Evolutionary conservation across 2,329 filamentous ascomycete species (phyloP).

Genomic region (Pseudogymnoascus sp.): DNA sequence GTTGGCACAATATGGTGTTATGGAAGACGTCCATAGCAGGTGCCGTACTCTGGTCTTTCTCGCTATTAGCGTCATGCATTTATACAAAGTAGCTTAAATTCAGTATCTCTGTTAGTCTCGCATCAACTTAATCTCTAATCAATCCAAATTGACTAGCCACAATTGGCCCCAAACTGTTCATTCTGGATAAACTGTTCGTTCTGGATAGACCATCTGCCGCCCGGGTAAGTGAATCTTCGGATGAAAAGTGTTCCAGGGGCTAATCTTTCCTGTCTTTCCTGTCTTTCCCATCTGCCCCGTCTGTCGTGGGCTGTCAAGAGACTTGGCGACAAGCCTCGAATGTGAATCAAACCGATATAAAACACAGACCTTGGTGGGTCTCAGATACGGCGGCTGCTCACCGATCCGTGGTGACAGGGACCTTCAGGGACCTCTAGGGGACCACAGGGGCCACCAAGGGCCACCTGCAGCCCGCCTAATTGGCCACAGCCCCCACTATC

Average conservation of each 20-base stretch:
- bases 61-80: conserved; percentile 5
- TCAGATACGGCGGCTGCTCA: not conserved
- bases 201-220: not conserved
- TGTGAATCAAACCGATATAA: conserved; percentile 4
- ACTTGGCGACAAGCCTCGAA: conserved; percentile 3
- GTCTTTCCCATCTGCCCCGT: not conserved
- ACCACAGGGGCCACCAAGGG: not conserved
- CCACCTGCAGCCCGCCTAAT: not conserved
- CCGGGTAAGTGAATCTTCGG: not conserved
- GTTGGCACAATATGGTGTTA: conserved; percentile 4
- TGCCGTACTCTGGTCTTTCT: conserved; percentile 6
- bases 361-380: not conserved
- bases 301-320: not conserved
- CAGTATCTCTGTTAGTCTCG: conserved; percentile 7
- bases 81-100: conserved; percentile 7
- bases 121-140: conserved; percentile 4
- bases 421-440: conserved; percentile 2
- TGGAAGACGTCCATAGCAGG: not conserved
- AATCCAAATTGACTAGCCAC: conserved; percentile 1
- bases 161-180: not conserved
- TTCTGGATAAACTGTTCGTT: not conserved
- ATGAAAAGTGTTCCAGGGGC: not conserved
- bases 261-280: not conserved
- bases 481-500: not conserved
- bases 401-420: not conserved